Conservation (phyloP, 371 early-diverging fungal species). For the Smittium culicis region DNA sequence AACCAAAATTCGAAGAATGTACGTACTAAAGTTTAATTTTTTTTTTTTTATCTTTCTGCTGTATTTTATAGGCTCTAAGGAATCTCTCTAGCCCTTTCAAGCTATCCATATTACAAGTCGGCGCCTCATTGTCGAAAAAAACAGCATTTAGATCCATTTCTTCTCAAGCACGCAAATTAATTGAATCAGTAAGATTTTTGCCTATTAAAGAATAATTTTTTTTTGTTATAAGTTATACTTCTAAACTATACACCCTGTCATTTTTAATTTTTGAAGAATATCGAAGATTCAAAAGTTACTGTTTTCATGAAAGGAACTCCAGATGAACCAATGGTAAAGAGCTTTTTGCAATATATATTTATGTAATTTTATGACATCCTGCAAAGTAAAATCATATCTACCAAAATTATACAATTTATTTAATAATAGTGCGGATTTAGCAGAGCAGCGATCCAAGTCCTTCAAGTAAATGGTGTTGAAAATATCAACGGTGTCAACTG, state of each 20-base stretch:
- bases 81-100: no score
- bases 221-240: not conserved
- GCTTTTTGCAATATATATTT: no score
- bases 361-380: no score
- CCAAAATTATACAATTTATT: no score
- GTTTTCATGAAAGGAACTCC: slow-evolving; percentile 95
- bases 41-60: no score
- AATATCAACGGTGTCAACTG: slow-evolving; percentile 71
- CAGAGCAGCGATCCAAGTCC: slow-evolving; percentile 50
- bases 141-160: not conserved
- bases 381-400: not conserved
- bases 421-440: slow-evolving; percentile 50
- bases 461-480: slow-evolving; percentile 70
- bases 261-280: slow-evolving; percentile 11
- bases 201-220: not conserved
- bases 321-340: slow-evolving; percentile 38
- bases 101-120: no score
- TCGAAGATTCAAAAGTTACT: slow-evolving; percentile 53
- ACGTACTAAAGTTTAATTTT: no score
- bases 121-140: no score
- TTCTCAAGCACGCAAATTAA: not conserved
- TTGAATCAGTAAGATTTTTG: not conserved
- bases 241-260: not conserved
- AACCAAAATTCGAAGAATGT: no score
- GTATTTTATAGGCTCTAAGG: no score